Conservation (phyloP, 83 land plant genomes). For the Thuja plicata region DNA sequence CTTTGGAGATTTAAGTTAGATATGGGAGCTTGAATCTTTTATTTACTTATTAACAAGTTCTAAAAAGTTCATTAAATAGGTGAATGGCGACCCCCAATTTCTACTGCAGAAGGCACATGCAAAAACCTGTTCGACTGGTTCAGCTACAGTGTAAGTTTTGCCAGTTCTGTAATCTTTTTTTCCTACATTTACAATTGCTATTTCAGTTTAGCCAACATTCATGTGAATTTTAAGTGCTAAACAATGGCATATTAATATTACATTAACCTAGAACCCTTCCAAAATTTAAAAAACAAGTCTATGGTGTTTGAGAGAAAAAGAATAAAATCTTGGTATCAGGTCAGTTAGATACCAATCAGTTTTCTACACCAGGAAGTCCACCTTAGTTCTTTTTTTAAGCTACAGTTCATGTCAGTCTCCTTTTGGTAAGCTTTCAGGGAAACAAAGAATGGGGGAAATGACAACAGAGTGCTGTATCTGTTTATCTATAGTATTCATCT, state of each 20-base stretch:
- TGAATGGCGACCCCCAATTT: conserved; percentile 58
- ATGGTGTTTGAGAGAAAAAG: neutral
- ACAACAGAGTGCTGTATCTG: neutral
- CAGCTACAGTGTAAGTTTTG: conserved; percentile 85
- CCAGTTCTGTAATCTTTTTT: neutral
- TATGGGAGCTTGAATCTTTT: neutral
- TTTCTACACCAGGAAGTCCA: neutral
- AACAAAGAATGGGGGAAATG: neutral
- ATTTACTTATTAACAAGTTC: neutral
- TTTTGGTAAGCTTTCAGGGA: neutral
- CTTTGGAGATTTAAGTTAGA: neutral
- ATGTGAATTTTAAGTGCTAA: neutral
- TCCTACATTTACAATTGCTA: neutral
- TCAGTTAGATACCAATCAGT: neutral
- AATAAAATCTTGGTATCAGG: neutral
- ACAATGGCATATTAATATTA: neutral
- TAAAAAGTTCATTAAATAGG: conserved; percentile 33
- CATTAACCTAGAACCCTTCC: neutral
- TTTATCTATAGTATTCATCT: neutral
- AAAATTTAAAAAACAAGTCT: neutral
- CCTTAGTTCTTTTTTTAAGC: neutral
- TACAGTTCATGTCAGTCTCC: neutral
- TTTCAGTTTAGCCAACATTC: neutral
- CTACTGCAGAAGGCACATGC: conserved; percentile 81
- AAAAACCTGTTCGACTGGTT: conserved; percentile 81